A percentile compares a stretch with the other conserved stretches of the same genome.
phyloP scores from a whole-genome alignment of 805 yeast genomes.

The Kodamaea leandrae region DNA sequence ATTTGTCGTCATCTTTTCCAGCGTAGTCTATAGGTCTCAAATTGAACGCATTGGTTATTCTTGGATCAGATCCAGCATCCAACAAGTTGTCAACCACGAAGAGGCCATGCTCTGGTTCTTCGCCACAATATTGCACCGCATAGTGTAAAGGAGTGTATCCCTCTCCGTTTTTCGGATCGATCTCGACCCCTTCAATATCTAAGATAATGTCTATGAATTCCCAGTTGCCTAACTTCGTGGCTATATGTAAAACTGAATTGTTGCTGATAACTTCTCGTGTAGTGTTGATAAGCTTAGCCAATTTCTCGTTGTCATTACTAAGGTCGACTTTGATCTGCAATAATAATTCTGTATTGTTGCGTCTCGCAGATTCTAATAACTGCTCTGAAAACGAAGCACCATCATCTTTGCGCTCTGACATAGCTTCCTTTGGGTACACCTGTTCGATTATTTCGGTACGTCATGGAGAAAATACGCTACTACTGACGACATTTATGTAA shows the following conservation, averaged over 20 bases:
- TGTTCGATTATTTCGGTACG: conserved; percentile 1
- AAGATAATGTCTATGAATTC: conserved; percentile 79
- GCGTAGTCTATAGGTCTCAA: conserved; percentile 75
- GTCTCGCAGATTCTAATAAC: conserved; percentile 79
- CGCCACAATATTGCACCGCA: conserved; percentile 72
- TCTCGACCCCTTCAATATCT: conserved; percentile 87
- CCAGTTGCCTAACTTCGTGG: conserved; percentile 78
- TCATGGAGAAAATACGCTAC: background rate
- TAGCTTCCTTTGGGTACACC: background rate
- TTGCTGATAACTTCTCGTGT: conserved; percentile 70
- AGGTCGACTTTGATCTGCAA: conserved; percentile 50
- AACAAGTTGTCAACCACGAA: conserved; percentile 76
- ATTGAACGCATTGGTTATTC: conserved; percentile 44
- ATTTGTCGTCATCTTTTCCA: conserved; percentile 49
- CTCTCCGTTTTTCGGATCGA: conserved; percentile 74
- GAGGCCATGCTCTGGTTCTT: conserved; percentile 82
- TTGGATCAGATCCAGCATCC: conserved; percentile 90
- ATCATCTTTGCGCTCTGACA: conserved; percentile 3
- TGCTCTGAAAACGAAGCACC: conserved; percentile 80
- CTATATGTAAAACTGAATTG: conserved; percentile 77
- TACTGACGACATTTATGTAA: background rate
- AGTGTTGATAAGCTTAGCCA: conserved; percentile 57
- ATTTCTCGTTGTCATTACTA: conserved; percentile 35
- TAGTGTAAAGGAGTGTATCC: conserved; percentile 89
- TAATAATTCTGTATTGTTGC: conserved; percentile 80